These are phyloP conservation scores for Kodamaea leandrae DNA, from an alignment of 805 yeast genomes.

Conservation along the genomic window DNA sequence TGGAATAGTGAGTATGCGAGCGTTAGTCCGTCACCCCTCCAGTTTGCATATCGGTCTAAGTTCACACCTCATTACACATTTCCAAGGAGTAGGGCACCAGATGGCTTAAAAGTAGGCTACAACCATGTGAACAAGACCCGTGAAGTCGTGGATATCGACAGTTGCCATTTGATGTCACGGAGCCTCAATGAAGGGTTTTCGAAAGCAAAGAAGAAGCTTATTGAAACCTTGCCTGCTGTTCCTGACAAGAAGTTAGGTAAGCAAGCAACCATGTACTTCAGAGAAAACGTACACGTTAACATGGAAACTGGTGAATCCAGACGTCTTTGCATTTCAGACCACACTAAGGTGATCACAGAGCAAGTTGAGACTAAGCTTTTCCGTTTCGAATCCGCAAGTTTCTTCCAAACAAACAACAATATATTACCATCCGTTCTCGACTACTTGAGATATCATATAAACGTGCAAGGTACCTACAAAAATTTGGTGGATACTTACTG, in stretches of 20 bases:
- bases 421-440: slow-evolving; percentile 37
- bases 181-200: slow-evolving; percentile 28
- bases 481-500: slow-evolving; percentile 44
- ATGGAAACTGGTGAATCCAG: slow-evolving; percentile 29
- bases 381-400: slow-evolving; percentile 38
- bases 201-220: slow-evolving; percentile 13
- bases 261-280: slow-evolving; percentile 23
- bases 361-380: slow-evolving; percentile 34
- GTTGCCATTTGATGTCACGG: slow-evolving; percentile 37
- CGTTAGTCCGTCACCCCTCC: slow-evolving; percentile 35
- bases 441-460: slow-evolving; percentile 25
- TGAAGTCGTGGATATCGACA: slow-evolving; percentile 30
- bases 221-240: slow-evolving; percentile 8
- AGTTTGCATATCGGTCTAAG: slow-evolving; percentile 39
- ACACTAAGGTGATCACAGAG: slow-evolving; percentile 32
- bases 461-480: slow-evolving; percentile 14
- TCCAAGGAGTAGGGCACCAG: slow-evolving; percentile 12
- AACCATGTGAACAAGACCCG: slow-evolving; percentile 23
- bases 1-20: slow-evolving; percentile 19
- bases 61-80: slow-evolving; percentile 38
- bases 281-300: slow-evolving; percentile 34
- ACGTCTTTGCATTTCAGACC: slow-evolving; percentile 25
- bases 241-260: slow-evolving; percentile 4
- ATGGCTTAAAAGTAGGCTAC: slow-evolving; percentile 29
- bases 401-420: slow-evolving; percentile 40